These are phyloP conservation scores for Cadophora luteo-olivacea DNA, from an alignment of 2,329 filamentous ascomycete genomes.

Conservation along the genomic window DNA sequence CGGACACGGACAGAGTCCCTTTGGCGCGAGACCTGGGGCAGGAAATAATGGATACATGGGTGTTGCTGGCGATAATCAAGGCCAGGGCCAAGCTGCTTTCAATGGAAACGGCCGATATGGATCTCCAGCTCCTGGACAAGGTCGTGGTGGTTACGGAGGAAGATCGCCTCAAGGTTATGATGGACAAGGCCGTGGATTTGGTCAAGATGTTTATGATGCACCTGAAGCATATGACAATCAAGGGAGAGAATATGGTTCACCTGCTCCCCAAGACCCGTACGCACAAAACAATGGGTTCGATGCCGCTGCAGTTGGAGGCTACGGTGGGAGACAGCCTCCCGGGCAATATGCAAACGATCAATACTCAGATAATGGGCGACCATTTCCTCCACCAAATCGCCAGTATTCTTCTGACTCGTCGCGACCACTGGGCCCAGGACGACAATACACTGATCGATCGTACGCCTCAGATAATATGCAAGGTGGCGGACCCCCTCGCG, in stretches of 20 bases:
- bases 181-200: slow-evolving; percentile 11
- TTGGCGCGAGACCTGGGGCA: slow-evolving; percentile 33
- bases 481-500: slow-evolving; percentile 21
- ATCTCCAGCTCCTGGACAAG: slow-evolving; percentile 28
- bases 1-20: slow-evolving; percentile 29
- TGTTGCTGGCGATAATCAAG: slow-evolving; percentile 31
- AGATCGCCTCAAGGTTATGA: slow-evolving; percentile 19
- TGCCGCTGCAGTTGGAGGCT: slow-evolving; percentile 23
- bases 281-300: slow-evolving; percentile 20
- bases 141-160: slow-evolving; percentile 19
- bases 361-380: slow-evolving; percentile 26
- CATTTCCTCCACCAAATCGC: slow-evolving; percentile 33
- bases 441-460: slow-evolving; percentile 36
- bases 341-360: slow-evolving; percentile 34
- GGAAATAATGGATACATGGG: slow-evolving; percentile 39
- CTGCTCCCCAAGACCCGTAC: slow-evolving; percentile 34
- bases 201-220: slow-evolving; percentile 7
- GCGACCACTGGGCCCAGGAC: slow-evolving; percentile 32
- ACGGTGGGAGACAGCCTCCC: slow-evolving; percentile 32
- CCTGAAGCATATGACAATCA: slow-evolving; percentile 18
- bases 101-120: slow-evolving; percentile 29
- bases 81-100: slow-evolving; percentile 31
- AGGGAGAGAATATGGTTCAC: slow-evolving; percentile 28
- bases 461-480: slow-evolving; percentile 29
- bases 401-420: slow-evolving; percentile 39